Percentiles rank a stretch among this genome's conserved stretches.
phyloP scores from a whole-genome alignment of 768 basidiomycete genomes.

The Collybiopsis luxurians region DNA sequence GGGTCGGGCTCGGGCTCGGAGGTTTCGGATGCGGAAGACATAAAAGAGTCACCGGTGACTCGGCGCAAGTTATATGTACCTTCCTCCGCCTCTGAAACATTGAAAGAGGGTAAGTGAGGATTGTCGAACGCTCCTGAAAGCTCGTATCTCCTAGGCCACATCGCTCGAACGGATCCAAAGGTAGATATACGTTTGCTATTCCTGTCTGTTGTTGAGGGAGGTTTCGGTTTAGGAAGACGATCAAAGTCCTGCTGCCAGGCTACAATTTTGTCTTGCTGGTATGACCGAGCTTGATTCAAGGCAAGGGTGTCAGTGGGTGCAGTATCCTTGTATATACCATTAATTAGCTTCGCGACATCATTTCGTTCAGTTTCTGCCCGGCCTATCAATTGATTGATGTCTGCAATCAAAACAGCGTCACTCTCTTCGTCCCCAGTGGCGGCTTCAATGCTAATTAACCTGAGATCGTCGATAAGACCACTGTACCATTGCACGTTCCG shows the following conservation, averaged over 20 bases:
- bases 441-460: conserved; percentile 73
- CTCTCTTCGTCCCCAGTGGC: conserved; percentile 75
- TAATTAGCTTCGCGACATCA: conserved; percentile 71
- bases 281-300: conserved; percentile 81
- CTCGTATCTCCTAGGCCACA: conserved; percentile 67
- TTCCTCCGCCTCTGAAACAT: conserved; percentile 75
- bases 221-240: conserved; percentile 71
- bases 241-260: conserved; percentile 97
- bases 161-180: conserved; percentile 67
- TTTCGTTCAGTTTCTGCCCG: conserved; percentile 74
- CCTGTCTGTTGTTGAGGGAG: conserved; percentile 46
- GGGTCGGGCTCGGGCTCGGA: conserved; percentile 58
- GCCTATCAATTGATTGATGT: conserved; percentile 64
- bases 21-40: conserved; percentile 70
- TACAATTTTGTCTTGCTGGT: conserved; percentile 89
- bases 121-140: conserved; percentile 51
- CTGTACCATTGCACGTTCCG: conserved; percentile 76
- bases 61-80: conserved; percentile 43
- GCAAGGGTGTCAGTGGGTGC: conserved; percentile 82
- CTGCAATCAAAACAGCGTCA: conserved; percentile 57
- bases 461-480: conserved; percentile 72
- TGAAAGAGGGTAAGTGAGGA: conserved; percentile 57
- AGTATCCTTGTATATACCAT: conserved; percentile 78
- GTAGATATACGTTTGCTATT: conserved; percentile 55
- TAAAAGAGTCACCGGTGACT: conserved; percentile 51